Percentiles rank a stretch among this genome's conserved stretches.
These are phyloP conservation scores for Neocatenulostroma microsporum DNA, from an alignment of 2,329 filamentous ascomycete genomes.

Conservation along the genomic window DNA sequence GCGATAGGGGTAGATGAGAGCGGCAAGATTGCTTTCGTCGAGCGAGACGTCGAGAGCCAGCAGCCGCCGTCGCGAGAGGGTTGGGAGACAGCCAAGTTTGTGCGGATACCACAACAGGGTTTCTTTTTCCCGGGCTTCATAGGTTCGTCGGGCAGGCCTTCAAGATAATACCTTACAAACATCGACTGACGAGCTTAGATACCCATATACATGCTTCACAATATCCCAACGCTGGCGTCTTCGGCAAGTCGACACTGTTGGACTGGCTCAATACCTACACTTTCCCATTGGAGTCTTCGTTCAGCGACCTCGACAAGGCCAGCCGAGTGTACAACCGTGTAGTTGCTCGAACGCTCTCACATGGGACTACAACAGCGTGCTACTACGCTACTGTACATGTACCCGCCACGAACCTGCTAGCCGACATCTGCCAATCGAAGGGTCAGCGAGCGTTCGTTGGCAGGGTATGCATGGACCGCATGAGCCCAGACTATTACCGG, in stretches of 20 bases:
- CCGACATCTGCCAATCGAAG: constrained; percentile 66
- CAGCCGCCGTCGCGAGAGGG: constrained; percentile 23
- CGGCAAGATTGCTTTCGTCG: constrained; percentile 46
- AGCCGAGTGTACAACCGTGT: constrained; percentile 67
- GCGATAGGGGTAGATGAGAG: constrained; percentile 46
- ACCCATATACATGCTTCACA: constrained; percentile 94
- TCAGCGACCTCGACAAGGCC: constrained; percentile 57
- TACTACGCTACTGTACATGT: constrained; percentile 92
- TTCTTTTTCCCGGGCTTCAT: constrained; percentile 85
- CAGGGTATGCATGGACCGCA: constrained; percentile 85
- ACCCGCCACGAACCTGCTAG: constrained; percentile 80
- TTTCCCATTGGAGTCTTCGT: constrained; percentile 80
- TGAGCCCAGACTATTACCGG: constrained; percentile 67
- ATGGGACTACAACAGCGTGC: constrained; percentile 89
- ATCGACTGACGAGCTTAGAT: too few species aligned
- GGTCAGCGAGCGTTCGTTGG: constrained; percentile 90
- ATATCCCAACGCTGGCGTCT: constrained; percentile 89
- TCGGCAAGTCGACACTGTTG: constrained; percentile 84
- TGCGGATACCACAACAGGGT: constrained; percentile 42
- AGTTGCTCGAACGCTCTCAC: constrained; percentile 69
- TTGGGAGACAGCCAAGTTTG: constrained; percentile 36
- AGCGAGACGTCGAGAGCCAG: constrained; percentile 26
- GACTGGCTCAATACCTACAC: constrained; percentile 94
- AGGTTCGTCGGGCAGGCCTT: too few species aligned
- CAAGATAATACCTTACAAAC: too few species aligned